A percentile compares a stretch with the other conserved stretches of the same genome.
Evolutionary conservation across 768 basidiomycete species (phyloP).

Genomic region (Megacollybia marginata): DNA sequence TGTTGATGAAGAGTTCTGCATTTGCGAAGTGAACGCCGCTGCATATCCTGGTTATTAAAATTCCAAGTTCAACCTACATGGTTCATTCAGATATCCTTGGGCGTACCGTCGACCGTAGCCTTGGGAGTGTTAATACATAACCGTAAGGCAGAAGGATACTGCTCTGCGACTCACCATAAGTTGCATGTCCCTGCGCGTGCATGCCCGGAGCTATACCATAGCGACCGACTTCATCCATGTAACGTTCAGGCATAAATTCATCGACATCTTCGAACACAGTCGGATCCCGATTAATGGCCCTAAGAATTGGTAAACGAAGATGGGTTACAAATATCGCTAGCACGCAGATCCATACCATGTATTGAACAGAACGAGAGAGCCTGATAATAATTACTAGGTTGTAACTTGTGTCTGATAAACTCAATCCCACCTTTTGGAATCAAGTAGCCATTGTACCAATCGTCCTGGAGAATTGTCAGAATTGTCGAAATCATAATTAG

Average conservation of each 20-base stretch:
- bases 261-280: slow-evolving; percentile 9
- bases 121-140: too few species aligned
- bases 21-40: too few species aligned
- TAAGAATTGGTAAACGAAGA: neutral
- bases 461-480: too few species aligned
- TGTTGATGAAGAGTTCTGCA: too few species aligned
- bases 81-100: too few species aligned
- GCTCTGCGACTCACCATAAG: too few species aligned
- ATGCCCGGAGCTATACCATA: neutral
- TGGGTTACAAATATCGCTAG: neutral
- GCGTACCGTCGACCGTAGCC: too few species aligned
- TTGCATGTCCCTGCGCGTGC: neutral
- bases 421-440: too few species aligned
- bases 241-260: slow-evolving; percentile 8
- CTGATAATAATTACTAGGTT: neutral
- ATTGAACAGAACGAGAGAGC: neutral
- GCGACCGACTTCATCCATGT: neutral
- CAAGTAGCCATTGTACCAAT: neutral
- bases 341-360: neutral
- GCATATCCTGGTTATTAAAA: too few species aligned
- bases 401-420: neutral
- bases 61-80: too few species aligned
- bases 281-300: slow-evolving; percentile 12
- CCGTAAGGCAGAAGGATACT: too few species aligned
- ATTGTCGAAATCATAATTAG: too few species aligned